These are phyloP conservation scores for Lentinula edodes DNA, from an alignment of 768 basidiomycete species.

Conservation along the genomic window DNA sequence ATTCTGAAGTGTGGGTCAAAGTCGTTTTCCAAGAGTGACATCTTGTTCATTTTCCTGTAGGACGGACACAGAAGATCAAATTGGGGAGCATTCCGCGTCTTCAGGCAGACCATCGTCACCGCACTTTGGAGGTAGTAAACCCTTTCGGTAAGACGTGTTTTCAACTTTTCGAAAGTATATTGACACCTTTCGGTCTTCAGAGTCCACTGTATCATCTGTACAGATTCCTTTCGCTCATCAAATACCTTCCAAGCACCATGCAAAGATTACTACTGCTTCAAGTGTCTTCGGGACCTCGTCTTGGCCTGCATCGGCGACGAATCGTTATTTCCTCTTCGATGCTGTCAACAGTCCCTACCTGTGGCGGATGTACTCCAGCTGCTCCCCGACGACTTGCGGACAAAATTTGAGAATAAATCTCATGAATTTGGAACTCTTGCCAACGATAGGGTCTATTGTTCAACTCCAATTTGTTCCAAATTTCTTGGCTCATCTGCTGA, in stretches of 20 bases:
- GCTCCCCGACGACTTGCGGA: constrained; percentile 20
- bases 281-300: constrained; percentile 38
- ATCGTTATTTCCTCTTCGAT: constrained; percentile 45
- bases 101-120: constrained; percentile 1
- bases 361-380: constrained; percentile 19
- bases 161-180: neutral
- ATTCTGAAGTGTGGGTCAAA: neutral
- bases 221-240: constrained; percentile 22
- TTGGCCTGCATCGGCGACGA: constrained; percentile 41
- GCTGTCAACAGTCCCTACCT: constrained; percentile 37
- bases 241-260: constrained; percentile 36
- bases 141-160: neutral
- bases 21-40: neutral
- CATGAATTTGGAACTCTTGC: constrained; percentile 39
- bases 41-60: neutral
- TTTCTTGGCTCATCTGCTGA: constrained; percentile 41
- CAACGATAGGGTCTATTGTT: constrained; percentile 44
- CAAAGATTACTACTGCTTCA: constrained; percentile 38
- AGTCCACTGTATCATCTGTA: constrained; percentile 35
- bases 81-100: neutral
- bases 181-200: constrained; percentile 10
- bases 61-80: neutral
- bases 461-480: constrained; percentile 41
- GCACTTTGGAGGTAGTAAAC: neutral
- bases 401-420: constrained; percentile 34